Evolutionary conservation across 371 early-diverging fungal species (phyloP).

Genomic region (Rhizopus microsporus): DNA sequence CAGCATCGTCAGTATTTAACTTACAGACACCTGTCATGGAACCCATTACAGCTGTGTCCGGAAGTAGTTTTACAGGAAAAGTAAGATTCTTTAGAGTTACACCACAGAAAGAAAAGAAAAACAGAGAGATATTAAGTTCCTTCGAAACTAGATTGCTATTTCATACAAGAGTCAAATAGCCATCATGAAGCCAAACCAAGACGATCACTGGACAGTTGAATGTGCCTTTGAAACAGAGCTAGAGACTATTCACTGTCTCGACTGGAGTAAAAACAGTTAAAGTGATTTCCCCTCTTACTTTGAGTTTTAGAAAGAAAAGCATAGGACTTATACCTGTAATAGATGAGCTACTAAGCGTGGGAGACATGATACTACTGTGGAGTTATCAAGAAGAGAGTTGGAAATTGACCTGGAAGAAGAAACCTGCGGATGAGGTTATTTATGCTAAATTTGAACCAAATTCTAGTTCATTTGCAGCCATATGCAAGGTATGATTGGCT

Average conservation of each 20-base stretch:
- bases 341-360: constrained; percentile 43
- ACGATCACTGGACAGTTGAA: constrained; percentile 8
- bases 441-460: constrained; percentile 68
- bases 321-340: background rate
- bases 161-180: constrained; percentile 29
- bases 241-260: constrained; percentile 33
- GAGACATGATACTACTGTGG: constrained; percentile 36
- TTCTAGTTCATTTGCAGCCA: constrained; percentile 67
- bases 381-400: constrained; percentile 16
- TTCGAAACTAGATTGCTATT: constrained; percentile 37
- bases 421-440: constrained; percentile 28
- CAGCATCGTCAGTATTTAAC: constrained; percentile 16
- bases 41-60: constrained; percentile 36
- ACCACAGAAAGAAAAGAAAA: constrained; percentile 9
- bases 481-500: constrained; percentile 55
- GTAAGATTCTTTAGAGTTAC: constrained; percentile 19
- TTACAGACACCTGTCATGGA: constrained; percentile 1
- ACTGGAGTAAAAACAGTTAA: constrained; percentile 50
- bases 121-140: background rate
- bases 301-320: background rate
- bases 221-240: constrained; percentile 23
- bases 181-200: constrained; percentile 24
- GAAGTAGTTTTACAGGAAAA: constrained; percentile 36
- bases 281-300: background rate
- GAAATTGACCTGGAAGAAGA: constrained; percentile 32